phyloP scores from a whole-genome alignment of 2,329 filamentous ascomycete genomes.

The Pseudofabraea citricarpa region DNA sequence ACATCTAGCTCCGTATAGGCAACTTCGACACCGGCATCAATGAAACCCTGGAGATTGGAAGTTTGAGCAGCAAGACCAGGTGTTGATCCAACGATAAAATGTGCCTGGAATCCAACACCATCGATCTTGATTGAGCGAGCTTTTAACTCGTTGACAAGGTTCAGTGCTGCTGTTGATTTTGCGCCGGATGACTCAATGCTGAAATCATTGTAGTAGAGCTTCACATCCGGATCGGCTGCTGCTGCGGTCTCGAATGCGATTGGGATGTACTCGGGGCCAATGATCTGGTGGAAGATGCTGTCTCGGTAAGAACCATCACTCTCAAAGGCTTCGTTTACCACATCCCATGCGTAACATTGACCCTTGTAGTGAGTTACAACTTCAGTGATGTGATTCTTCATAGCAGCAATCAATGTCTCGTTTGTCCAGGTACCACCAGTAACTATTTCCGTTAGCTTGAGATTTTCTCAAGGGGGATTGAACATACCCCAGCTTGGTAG shows the following conservation, averaged over 20 bases:
- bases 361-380: conserved; percentile 56
- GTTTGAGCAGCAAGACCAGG: conserved; percentile 40
- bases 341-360: conserved; percentile 60
- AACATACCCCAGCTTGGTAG: conserved; percentile 42
- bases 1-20: conserved; percentile 61
- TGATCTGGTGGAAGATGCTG: conserved; percentile 47
- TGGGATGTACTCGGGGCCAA: conserved; percentile 48
- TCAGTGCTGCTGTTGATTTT: conserved; percentile 40
- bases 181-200: conserved; percentile 51
- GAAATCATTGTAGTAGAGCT: conserved; percentile 48
- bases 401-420: conserved; percentile 47
- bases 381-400: conserved; percentile 57
- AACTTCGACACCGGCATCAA: conserved; percentile 48
- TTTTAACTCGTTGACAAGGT: conserved; percentile 40
- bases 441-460: conserved; percentile 24
- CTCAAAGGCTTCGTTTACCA: conserved; percentile 60
- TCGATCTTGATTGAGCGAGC: conserved; percentile 51
- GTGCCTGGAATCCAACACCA: conserved; percentile 57
- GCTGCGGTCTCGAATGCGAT: conserved; percentile 25
- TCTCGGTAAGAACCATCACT: conserved; percentile 51
- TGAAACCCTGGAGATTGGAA: conserved; percentile 45
- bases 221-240: conserved; percentile 18
- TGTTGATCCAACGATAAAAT: conserved; percentile 52
- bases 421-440: conserved; percentile 49
- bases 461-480: not conserved